Evolutionary conservation across 1,284 basidiomycete species (phyloP), one percentile per base, ranked within the genome.

Genomic region (Neotropicomus parvogracilis): DNA sequence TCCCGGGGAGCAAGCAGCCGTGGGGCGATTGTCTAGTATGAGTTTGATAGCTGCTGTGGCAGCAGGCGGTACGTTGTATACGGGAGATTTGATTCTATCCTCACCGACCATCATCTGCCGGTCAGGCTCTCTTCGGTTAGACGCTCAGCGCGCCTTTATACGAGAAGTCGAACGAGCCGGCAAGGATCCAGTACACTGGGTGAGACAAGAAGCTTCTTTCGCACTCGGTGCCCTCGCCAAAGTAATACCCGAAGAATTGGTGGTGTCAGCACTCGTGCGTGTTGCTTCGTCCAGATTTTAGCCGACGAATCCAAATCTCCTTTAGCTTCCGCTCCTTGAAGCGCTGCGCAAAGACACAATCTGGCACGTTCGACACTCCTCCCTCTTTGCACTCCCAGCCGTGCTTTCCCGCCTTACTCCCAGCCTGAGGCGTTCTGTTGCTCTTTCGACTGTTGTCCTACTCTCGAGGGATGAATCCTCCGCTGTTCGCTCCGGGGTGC

Each of bases 21-120:
- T 95, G 14, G 95, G 94, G 3, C 79, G 93, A 49, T 76, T 95
- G 46, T 90, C 91, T 6, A 93, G 92, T 52, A 92, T 97, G 86
- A 94, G 91, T 63, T 71, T 98, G 48, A 90, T 97, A 69, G 91
- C 91, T 29, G 88, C 90, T 7, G 83, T 93, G 27, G 79, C 85
- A 28, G 84, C 86, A 8, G 81, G 80, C 52, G 83, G 86, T 88
- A 63, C 60, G 78, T 62, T 29, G 50, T 53, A 39, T 49, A 37
- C 6, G 20, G 38, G 35, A 42, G 16, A 21, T 17, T 40, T 44
- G 27, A 13, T 44, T 32, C 9, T 43, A 24, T 14, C 40, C 40
- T 53, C 20, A 54, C 49, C 27, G 16, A 50, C 31, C 33, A 35
- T 40, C 54, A 41, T 40, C 49, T 50, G 17, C 40, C 44, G 41